Evolutionary conservation across 1,284 basidiomycete genomes (phyloP), one percentile per base, ranked within the genome.

Genomic region (Anthracocystis setariae): DNA sequence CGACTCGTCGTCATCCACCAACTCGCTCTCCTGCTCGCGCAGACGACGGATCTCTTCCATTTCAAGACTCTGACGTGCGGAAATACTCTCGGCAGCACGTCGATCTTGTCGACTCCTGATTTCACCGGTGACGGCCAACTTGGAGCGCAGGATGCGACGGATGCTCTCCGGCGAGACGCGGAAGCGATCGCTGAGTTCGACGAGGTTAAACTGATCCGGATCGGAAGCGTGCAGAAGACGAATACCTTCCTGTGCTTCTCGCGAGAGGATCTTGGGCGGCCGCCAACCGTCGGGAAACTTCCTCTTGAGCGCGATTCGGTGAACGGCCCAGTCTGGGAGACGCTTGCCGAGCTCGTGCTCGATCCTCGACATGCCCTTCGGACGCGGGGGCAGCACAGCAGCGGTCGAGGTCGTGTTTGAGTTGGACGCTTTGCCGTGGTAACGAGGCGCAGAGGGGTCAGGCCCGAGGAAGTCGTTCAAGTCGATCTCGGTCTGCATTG

Each of bases 241-340:
- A 13, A 82, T 54, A 20, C 81, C 81, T 23, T 80, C 70, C 52
- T 80, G 78, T 5, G 81, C 78, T 55, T 80, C 78, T 35, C 78
- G 51, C 1, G 81, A 81, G 24, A 82, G 72, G 38, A 76, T 75
- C 43, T 74, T 79, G 48, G 58, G 67, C 1, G 79, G 81, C n/a
- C 67, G 49, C 81, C 81, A 82, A n/a, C 74, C 74, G 18, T 78
- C 76, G 10, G 73, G 76, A 20, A 77, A 76, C 43, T 80, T 78
- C 23, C 48, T 64, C 46, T 65, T 21, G 8, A 80, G 69, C 3
- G 78, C 78, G 37, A 77, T 72, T 17, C 76, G 63, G 27, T 80
- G 64, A 0, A 79, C 60, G 9, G 73, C 66, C 78, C 78, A 79
- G 21, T 68, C 57, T 0, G 76, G 72, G n/a, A 79, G 51, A 13